phyloP scores from a whole-genome alignment of 73 alveolate species.

The Tetrahymena thermophila region DNA sequence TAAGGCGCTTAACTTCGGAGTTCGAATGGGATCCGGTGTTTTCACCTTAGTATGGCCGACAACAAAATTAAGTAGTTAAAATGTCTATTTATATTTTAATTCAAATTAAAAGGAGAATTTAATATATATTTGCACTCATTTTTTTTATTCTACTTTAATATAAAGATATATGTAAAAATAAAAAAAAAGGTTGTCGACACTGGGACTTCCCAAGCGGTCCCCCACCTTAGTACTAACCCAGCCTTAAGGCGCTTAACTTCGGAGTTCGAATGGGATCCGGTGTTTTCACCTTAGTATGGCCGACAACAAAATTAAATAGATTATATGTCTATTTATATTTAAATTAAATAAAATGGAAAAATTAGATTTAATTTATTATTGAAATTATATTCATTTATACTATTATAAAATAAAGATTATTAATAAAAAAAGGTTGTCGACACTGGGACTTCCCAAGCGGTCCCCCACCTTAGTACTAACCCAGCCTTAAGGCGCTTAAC shows the following conservation, averaged over 20 bases:
- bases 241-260: slow-evolving; percentile 99
- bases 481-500: slow-evolving; percentile 98
- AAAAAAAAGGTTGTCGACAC: slow-evolving; percentile 67
- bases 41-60: too few relatives aligned
- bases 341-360: neutral
- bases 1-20: too few relatives aligned
- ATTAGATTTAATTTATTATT: neutral
- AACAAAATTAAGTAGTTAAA: slow-evolving; percentile 24
- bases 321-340: neutral
- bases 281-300: slow-evolving; percentile 96
- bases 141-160: too few relatives aligned
- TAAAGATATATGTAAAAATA: too few relatives aligned
- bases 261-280: slow-evolving; percentile 99
- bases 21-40: too few relatives aligned
- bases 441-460: slow-evolving; percentile 97
- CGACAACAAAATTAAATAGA: slow-evolving; percentile 64
- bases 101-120: too few relatives aligned
- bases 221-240: slow-evolving; percentile 98
- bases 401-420: neutral
- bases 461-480: slow-evolving; percentile 99
- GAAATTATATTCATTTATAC: neutral
- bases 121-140: too few relatives aligned
- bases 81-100: too few relatives aligned
- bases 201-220: slow-evolving; percentile 98
- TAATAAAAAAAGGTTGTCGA: slow-evolving; percentile 53